Evolutionary conservation across 148 eudicot genomes (phyloP), one percentile per base, ranked within the genome.

Genomic region (Gaultheria prostrata): DNA sequence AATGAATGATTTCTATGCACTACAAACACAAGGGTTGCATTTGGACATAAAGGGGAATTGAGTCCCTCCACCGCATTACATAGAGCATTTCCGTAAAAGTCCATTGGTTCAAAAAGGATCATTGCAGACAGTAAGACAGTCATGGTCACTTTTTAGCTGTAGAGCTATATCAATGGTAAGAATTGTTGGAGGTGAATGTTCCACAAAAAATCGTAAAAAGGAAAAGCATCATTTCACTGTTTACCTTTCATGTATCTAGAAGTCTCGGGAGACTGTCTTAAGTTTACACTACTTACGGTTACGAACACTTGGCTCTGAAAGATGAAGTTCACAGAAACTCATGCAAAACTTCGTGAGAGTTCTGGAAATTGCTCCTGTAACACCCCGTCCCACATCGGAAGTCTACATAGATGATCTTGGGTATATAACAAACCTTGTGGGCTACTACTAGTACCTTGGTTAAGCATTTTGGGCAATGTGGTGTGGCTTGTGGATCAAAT

Each of bases 221-320:
- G 13, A 24, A 26, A 63, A 80, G 33, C n/a, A 8, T 33, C 8
- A 65, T 80, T 18, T 13, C 33, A 6, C n/a, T 26, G 32, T 63
- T 48, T 43, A 63, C 72, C 17, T 71, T 18, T 32, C 24, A 51
- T 26, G 50, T 59, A 30, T 71, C 67, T 21, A 33, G 76, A 20
- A 11, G 20, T 45, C 63, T 53, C 65, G 33, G 57, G 65, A 56
- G 81, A 79, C 69, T 56, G 30, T 32, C 81, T 30, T 33, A 79
- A 20, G 46, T 79, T 79, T 79, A 57, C 32, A 24, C 8, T 39
- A 78, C 20, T 24, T 35, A 9, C 8, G 11, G 24, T 73, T 21
- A 21, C 26, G 0, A 1, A 0, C 76, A 33, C 21, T 33, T 18
- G 48, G 51, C 65, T 57, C 69, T 33, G 49, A 24, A 35, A 57